Conservation (phyloP, 2,329 filamentous ascomycete genomes). For the Fusarium paranaense region DNA sequence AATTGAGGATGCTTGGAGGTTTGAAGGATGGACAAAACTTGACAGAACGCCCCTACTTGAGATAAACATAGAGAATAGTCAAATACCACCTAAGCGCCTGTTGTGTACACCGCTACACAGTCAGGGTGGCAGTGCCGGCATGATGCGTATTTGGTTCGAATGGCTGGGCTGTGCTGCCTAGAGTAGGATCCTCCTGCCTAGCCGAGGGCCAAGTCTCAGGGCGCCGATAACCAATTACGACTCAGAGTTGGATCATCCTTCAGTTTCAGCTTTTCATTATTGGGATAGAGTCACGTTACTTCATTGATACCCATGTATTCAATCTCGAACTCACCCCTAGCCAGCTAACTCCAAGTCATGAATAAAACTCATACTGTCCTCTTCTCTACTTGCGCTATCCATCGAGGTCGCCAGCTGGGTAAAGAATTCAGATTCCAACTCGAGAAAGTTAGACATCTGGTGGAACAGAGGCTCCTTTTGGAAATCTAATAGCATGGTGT, state of each 20-base stretch:
- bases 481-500: not conserved
- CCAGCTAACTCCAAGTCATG: not conserved
- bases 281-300: not conserved
- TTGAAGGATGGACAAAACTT: not conserved
- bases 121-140: not conserved
- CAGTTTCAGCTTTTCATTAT: not conserved
- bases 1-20: not conserved
- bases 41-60: too few relatives aligned
- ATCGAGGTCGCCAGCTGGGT: not conserved
- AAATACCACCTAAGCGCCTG: not conserved
- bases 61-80: not conserved
- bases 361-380: not conserved
- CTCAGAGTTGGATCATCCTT: not conserved
- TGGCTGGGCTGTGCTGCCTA: not conserved
- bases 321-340: not conserved
- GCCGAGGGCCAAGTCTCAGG: not conserved
- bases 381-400: not conserved
- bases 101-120: not conserved
- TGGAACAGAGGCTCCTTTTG: not conserved
- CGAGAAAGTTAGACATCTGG: not conserved
- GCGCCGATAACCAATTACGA: not conserved
- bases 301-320: too few relatives aligned
- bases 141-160: not conserved
- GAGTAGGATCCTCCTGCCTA: not conserved
- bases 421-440: not conserved